Evolutionary conservation across 768 basidiomycete genomes (phyloP).

Genomic region (Pleurotus djamor): DNA sequence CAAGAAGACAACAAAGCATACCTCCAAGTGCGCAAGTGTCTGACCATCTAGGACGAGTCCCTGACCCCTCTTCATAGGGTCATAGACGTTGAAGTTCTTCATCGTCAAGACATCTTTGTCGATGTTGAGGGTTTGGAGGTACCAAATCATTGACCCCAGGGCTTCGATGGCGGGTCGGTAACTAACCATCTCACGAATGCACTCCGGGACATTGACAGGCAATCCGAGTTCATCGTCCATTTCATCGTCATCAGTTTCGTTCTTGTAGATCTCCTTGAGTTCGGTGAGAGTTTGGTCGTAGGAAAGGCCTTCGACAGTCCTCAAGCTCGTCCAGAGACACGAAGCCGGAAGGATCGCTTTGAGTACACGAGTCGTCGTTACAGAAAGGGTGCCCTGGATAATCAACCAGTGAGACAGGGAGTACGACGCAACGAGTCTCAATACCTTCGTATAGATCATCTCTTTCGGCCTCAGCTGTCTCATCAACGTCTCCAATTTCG

Average conservation of each 20-base stretch:
- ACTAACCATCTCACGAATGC: conserved; percentile 71
- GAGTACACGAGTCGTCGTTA: conserved; percentile 77
- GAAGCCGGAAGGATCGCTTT: conserved; percentile 76
- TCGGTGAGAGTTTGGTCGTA: conserved; percentile 70
- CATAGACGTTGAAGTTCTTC: conserved; percentile 97
- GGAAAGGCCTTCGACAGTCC: conserved; percentile 79
- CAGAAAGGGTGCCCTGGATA: conserved; percentile 78
- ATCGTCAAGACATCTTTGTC: conserved; percentile 94
- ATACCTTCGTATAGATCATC: conserved; percentile 85
- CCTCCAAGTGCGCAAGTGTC: conserved; percentile 93
- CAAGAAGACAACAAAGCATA: conserved; percentile 23
- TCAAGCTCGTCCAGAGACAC: conserved; percentile 89
- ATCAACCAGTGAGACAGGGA: background rate
- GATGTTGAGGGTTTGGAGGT: conserved; percentile 90
- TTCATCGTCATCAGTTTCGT: conserved; percentile 34
- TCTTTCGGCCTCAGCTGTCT: conserved; percentile 91
- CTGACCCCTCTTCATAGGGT: conserved; percentile 90
- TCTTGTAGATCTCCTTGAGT: conserved; percentile 63
- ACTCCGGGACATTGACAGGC: conserved; percentile 54
- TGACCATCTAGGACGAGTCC: conserved; percentile 91
- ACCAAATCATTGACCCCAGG: conserved; percentile 92
- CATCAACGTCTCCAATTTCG: conserved; percentile 90
- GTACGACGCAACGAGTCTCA: conserved; percentile 2
- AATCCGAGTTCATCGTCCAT: conserved; percentile 45
- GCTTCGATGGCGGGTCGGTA: conserved; percentile 75